Evolutionary conservation across 108 stramenopile species (phyloP).

Genomic region (Mayamaea pseudoterrestris): DNA sequence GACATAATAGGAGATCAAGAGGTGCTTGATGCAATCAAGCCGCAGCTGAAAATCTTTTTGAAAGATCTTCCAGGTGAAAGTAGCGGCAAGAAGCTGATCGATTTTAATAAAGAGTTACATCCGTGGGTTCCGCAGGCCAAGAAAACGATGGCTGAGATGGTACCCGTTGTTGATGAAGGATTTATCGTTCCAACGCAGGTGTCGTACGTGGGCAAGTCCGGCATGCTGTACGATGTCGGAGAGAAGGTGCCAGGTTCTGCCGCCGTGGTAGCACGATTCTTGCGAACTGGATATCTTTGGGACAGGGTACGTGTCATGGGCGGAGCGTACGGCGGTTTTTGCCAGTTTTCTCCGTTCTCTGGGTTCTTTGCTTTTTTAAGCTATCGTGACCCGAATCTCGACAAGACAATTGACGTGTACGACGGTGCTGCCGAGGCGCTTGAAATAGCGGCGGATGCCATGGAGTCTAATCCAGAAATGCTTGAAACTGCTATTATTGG

Average conservation of each 20-base stretch:
- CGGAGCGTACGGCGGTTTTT: conserved; percentile 95
- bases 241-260: conserved; percentile 71
- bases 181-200: conserved; percentile 94
- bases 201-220: conserved; percentile 88
- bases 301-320: conserved; percentile 93
- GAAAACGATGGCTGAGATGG: conserved; percentile 55
- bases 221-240: conserved; percentile 69
- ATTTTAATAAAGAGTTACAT: conserved; percentile 63
- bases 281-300: conserved; percentile 84
- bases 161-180: conserved; percentile 73
- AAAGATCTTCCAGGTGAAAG: conserved; percentile 54
- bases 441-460: conserved; percentile 56
- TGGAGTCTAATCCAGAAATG: conserved; percentile 69
- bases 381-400: conserved; percentile 94
- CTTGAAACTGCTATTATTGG: conserved; percentile 82
- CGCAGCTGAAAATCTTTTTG: conserved; percentile 56
- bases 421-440: conserved; percentile 80
- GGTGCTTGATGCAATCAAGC: conserved; percentile 57
- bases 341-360: conserved; percentile 70
- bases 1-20: conserved; percentile 84
- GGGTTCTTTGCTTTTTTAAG: conserved; percentile 81
- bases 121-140: conserved; percentile 71
- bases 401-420: conserved; percentile 88
- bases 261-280: conserved; percentile 64
- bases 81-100: conserved; percentile 42